Percentiles rank a stretch among this genome's conserved stretches.
These are phyloP conservation scores for Emericellopsis terricola DNA, from an alignment of 495 filamentous ascomycete genomes.

Conservation along the genomic window DNA sequence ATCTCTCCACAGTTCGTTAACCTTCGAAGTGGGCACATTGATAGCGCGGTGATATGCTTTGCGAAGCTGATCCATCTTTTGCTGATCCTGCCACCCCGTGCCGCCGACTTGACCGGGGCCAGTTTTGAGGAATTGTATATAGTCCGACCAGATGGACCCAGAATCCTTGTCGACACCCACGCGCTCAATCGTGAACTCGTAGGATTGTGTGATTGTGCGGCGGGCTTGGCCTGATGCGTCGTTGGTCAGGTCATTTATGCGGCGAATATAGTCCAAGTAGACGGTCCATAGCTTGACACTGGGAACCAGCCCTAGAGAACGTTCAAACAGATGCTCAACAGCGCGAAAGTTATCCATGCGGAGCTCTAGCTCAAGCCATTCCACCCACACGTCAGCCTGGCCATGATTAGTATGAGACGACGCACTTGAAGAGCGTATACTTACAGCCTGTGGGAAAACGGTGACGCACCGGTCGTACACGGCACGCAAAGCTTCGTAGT, in stretches of 20 bases:
- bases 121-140: slow-evolving; percentile 74
- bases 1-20: slow-evolving; percentile 84
- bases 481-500: slow-evolving; percentile 61
- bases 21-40: slow-evolving; percentile 58
- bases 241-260: slow-evolving; percentile 60
- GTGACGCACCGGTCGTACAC: slow-evolving; percentile 74
- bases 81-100: slow-evolving; percentile 81
- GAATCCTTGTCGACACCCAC: slow-evolving; percentile 84
- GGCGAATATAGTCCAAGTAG: slow-evolving; percentile 92
- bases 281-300: slow-evolving; percentile 76
- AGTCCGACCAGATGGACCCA: slow-evolving; percentile 83
- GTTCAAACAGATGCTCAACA: slow-evolving; percentile 66
- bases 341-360: slow-evolving; percentile 56
- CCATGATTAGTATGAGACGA: background rate
- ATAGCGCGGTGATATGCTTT: slow-evolving; percentile 85
- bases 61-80: slow-evolving; percentile 87
- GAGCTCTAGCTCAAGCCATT: slow-evolving; percentile 74
- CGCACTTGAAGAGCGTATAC: slow-evolving; percentile 15
- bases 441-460: slow-evolving; percentile 78
- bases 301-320: slow-evolving; percentile 50
- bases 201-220: slow-evolving; percentile 58
- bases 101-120: slow-evolving; percentile 75
- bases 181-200: slow-evolving; percentile 77
- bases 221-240: slow-evolving; percentile 63
- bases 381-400: slow-evolving; percentile 79